Percentiles rank a stretch among this genome's conserved stretches.
phyloP scores from a whole-genome alignment of 2,329 filamentous ascomycete genomes.

The Escovopsis sp. region DNA sequence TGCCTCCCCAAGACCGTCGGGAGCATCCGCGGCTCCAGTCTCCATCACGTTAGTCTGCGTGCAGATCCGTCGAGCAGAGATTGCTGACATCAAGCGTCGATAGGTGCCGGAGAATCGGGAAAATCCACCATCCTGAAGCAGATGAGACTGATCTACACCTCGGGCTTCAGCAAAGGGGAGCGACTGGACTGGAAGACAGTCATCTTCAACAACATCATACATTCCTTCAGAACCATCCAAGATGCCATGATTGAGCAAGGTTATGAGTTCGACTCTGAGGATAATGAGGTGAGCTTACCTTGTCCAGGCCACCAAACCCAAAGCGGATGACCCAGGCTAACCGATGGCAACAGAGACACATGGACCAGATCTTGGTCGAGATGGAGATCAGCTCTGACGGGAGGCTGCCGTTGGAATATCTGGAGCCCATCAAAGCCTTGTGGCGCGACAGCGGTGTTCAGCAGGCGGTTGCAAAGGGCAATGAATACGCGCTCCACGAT shows the following conservation, averaged over 20 bases:
- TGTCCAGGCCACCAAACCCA: too few species aligned
- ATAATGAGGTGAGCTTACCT: conserved; percentile 55
- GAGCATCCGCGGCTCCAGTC: too few species aligned
- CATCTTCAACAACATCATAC: conserved; percentile 87
- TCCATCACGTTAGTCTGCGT: too few species aligned
- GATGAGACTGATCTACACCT: conserved; percentile 94
- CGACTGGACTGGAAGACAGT: conserved; percentile 89
- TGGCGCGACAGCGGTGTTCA: conserved; percentile 79
- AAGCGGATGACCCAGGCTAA: conserved; percentile 2
- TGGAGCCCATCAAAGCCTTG: conserved; percentile 66
- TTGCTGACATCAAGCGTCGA: too few species aligned
- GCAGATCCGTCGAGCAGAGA: too few species aligned
- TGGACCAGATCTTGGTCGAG: conserved; percentile 61
- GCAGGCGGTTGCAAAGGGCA: conserved; percentile 78
- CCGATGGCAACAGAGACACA: conserved; percentile 45
- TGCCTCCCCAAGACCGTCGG: too few species aligned
- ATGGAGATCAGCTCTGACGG: conserved; percentile 74
- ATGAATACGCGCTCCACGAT: conserved; percentile 93
- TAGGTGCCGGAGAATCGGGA: conserved; percentile 77
- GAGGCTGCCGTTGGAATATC: conserved; percentile 59
- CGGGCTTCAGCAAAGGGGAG: conserved; percentile 80
- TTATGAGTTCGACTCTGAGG: conserved; percentile 61
- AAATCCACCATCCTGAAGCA: conserved; percentile 97
- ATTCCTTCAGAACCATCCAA: conserved; percentile 79
- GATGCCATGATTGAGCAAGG: conserved; percentile 81